Base-by-base conservation (phyloP, 2,329 filamentous ascomycete species). In the Penicillium italicum region DNA sequence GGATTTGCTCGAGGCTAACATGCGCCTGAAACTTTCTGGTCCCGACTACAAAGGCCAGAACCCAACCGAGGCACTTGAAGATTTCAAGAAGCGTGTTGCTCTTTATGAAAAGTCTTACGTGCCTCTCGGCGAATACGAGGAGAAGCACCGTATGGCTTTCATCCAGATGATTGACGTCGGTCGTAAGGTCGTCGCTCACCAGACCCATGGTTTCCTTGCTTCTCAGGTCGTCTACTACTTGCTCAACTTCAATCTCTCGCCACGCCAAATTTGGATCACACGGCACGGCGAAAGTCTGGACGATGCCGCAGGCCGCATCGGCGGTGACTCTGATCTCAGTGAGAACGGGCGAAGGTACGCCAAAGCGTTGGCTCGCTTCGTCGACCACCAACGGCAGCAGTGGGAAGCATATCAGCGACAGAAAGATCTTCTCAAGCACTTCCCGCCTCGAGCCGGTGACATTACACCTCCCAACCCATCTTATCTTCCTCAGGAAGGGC, bases 101-200 rank as follows among this genome's bases (percentile, higher is more conserved):
- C 89, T 95, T 11, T 99, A 99, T 67, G 91, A 97, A 73, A 95
- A 92, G 68, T 91, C 91, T 16, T 99, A 99, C 68, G 86, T 93
- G 7, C 90, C 94, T 0, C 80, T 99, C 1, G 94, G 94, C 31
- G 85, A 91, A 40, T 95, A 91, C 61, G 94, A 99, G 71, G 94
- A 99, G 75, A 82, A 88, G 22, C 83, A 95, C 68, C 87, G 92
- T 66, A 88, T 97, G 83, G 90, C 95, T 57, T 99, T 96, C 70
- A 95, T 99, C 61, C 91, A 90, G 79, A 96, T 97, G 89, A 90
- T 97, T 62, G 94, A 99, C 72, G 94, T 99, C 3, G 94, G 94
- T 40, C 86, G 93, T 58, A 99, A 99, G 74, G 83, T 97, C 58
- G 86, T 97, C 41, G 89, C 93, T 44, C 89, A 96, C 71, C 89